These are phyloP conservation scores for Umbellularia californica DNA, from an alignment of 164 flowering plant genomes.

Conservation along the genomic window DNA sequence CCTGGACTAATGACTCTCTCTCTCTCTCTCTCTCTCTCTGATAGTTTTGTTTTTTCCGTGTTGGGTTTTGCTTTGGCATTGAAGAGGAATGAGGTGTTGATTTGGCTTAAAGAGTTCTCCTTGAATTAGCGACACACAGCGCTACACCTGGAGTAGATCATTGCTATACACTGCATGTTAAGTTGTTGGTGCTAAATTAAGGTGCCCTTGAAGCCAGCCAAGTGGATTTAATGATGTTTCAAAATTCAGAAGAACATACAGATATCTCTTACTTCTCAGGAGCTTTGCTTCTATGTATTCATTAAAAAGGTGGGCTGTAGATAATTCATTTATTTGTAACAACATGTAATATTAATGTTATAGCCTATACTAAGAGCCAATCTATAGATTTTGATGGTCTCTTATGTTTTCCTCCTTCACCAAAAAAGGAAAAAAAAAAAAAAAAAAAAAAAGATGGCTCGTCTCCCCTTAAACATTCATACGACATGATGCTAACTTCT, in stretches of 20 bases:
- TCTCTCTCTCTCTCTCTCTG: not conserved
- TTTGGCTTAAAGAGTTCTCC: slow-evolving; percentile 55
- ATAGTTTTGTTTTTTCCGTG: not conserved
- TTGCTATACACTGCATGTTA: not conserved
- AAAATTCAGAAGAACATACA: not conserved
- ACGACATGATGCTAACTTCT: too few relatives aligned
- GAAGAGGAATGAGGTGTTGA: slow-evolving; percentile 49
- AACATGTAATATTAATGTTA: not conserved
- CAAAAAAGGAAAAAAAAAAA: too few relatives aligned
- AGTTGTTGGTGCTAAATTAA: not conserved
- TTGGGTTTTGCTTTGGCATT: slow-evolving; percentile 3
- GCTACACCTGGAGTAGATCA: not conserved
- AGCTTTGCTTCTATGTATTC: not conserved
- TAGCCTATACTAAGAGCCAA: not conserved
- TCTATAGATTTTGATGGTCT: not conserved
- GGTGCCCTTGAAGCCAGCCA: not conserved
- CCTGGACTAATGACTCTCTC: not conserved
- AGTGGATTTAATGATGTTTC: not conserved
- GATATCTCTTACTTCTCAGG: not conserved
- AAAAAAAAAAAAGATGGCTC: too few relatives aligned
- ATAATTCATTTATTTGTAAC: not conserved
- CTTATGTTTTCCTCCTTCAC: too few relatives aligned
- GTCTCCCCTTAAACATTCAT: too few relatives aligned
- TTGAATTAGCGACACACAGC: slow-evolving; percentile 28
- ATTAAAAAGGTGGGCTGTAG: not conserved